Evolutionary conservation across 768 basidiomycete species (phyloP).

Genomic region (Tylopilus intermedius): DNA sequence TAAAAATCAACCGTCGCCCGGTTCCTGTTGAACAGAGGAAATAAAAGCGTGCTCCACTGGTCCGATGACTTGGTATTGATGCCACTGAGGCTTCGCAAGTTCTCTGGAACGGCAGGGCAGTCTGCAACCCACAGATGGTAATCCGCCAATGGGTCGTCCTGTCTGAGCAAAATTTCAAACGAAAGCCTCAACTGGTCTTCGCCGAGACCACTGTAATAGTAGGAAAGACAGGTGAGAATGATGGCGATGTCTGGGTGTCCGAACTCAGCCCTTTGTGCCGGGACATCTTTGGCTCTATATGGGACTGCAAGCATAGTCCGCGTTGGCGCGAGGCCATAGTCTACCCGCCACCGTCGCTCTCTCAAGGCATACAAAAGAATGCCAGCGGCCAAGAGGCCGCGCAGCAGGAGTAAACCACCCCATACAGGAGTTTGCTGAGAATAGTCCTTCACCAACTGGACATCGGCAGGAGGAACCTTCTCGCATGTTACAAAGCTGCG

Average conservation of each 20-base stretch:
- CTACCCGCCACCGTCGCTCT: constrained; percentile 45
- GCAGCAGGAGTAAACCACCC: constrained; percentile 27
- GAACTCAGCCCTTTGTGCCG: constrained; percentile 43
- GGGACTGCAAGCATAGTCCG: constrained; percentile 49
- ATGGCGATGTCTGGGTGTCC: constrained; percentile 49
- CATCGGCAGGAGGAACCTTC: neutral
- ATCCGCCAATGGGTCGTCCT: constrained; percentile 40
- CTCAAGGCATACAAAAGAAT: constrained; percentile 37
- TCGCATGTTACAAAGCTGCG: constrained; percentile 20
- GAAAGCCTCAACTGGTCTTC: constrained; percentile 33
- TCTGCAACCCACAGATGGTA: constrained; percentile 38
- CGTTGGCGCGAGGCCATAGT: constrained; percentile 42
- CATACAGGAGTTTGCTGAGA: constrained; percentile 6
- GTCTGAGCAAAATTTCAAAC: constrained; percentile 37
- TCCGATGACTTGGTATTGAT: constrained; percentile 40
- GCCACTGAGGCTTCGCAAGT: constrained; percentile 31
- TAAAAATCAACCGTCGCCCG: constrained; percentile 43
- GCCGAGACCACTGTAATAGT: constrained; percentile 45
- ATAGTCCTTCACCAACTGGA: constrained; percentile 6
- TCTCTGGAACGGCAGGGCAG: constrained; percentile 22
- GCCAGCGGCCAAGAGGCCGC: constrained; percentile 36
- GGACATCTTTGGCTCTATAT: constrained; percentile 48
- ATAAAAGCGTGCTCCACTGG: constrained; percentile 26
- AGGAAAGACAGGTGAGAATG: neutral
- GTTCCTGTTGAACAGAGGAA: constrained; percentile 36